Evolutionary conservation across 2,329 filamentous ascomycete species (phyloP).

Genomic region (Scopulariopsis brevicaulis): DNA sequence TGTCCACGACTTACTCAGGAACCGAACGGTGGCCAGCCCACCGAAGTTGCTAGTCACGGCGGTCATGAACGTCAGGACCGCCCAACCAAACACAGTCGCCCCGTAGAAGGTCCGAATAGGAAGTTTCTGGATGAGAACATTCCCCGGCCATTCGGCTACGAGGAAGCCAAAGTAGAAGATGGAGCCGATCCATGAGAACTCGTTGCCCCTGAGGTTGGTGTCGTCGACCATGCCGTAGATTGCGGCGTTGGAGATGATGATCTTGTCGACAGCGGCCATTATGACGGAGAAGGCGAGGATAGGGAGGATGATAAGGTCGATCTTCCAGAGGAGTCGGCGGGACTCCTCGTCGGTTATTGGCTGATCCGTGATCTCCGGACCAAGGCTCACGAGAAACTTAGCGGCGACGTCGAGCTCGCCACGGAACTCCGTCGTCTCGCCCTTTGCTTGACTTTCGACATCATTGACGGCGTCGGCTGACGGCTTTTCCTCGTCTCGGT

Average conservation of each 20-base stretch:
- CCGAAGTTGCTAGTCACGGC: conserved; percentile 31
- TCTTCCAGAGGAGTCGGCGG: background rate
- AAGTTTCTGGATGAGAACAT: conserved; percentile 12
- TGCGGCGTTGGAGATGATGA: conserved; percentile 13
- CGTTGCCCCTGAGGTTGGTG: conserved; percentile 27
- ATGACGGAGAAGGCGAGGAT: conserved; percentile 46
- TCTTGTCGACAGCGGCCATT: conserved; percentile 44
- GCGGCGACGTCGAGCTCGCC: background rate
- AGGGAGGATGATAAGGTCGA: background rate
- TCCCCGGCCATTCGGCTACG: conserved; percentile 12
- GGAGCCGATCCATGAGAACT: conserved; percentile 55
- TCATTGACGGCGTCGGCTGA: background rate
- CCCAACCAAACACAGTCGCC: conserved; percentile 13
- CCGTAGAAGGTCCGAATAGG: conserved; percentile 8
- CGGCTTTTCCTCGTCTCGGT: background rate
- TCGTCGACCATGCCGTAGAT: conserved; percentile 50
- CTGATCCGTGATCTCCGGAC: background rate
- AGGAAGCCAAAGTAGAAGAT: conserved; percentile 24
- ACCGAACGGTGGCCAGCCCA: conserved; percentile 34
- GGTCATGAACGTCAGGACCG: conserved; percentile 16
- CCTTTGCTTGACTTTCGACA: background rate
- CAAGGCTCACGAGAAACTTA: background rate
- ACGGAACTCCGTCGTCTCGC: background rate
- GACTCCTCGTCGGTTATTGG: background rate
- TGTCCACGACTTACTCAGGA: conserved; percentile 12